Conservation (phyloP, 768 basidiomycete species). For the Dendrothele bispora region DNA sequence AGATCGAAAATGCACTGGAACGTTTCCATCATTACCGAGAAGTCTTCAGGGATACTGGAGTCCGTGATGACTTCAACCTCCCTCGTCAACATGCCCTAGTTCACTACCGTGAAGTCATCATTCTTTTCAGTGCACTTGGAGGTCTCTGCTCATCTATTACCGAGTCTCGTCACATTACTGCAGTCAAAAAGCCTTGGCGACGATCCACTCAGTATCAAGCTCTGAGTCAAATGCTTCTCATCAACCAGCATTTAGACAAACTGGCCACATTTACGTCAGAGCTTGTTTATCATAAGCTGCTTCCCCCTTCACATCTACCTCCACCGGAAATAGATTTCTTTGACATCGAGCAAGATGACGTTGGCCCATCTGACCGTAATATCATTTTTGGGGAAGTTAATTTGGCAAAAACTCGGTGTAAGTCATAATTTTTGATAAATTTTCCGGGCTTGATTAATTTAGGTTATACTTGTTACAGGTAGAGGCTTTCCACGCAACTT, state of each 20-base stretch:
- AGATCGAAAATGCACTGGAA: slow-evolving; percentile 8
- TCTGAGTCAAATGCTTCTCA: slow-evolving; percentile 11
- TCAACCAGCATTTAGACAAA: slow-evolving; percentile 12
- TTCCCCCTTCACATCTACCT: background rate
- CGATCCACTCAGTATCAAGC: slow-evolving; percentile 13
- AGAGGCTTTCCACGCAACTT: slow-evolving; percentile 12
- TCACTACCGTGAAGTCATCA: slow-evolving; percentile 16
- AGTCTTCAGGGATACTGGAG: slow-evolving; percentile 12
- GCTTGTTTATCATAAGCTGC: background rate
- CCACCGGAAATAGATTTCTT: background rate
- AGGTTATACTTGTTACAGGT: slow-evolving; percentile 6
- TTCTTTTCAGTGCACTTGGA: slow-evolving; percentile 15
- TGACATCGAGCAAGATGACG: slow-evolving; percentile 10
- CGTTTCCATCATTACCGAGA: slow-evolving; percentile 13
- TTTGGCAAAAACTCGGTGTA: slow-evolving; percentile 11
- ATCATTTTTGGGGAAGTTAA: slow-evolving; percentile 6
- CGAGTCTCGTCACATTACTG: slow-evolving; percentile 15
- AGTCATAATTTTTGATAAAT: background rate
- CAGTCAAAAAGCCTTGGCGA: slow-evolving; percentile 17
- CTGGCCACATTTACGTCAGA: background rate
- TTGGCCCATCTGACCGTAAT: slow-evolving; percentile 1
- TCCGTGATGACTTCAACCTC: slow-evolving; percentile 10
- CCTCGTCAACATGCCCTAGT: slow-evolving; percentile 18
- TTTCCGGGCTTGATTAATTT: background rate
- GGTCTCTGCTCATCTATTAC: slow-evolving; percentile 20